Evolutionary conservation across 2,329 filamentous ascomycete species (phyloP).

Genomic region (Cladorrhinum sp.): DNA sequence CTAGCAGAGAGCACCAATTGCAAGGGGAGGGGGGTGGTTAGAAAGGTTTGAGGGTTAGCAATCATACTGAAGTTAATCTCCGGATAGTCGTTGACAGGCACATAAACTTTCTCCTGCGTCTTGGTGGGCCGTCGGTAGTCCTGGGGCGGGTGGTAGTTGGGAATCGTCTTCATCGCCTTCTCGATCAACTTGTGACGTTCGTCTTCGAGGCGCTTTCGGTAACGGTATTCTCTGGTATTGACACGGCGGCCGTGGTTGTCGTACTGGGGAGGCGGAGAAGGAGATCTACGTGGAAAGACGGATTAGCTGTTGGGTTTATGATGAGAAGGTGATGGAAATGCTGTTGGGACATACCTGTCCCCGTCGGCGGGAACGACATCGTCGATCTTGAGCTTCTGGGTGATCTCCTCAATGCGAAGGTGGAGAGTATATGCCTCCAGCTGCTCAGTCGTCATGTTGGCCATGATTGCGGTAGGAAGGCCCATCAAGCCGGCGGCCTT

Average conservation of each 20-base stretch:
- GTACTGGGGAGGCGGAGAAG: conserved; percentile 93
- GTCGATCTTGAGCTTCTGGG: conserved; percentile 97
- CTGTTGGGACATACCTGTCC: conserved; percentile 67
- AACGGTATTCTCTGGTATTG: conserved; percentile 97
- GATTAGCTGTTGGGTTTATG: conserved; percentile 19
- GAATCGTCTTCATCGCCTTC: conserved; percentile 99
- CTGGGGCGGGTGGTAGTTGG: conserved; percentile 97
- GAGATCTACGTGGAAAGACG: conserved; percentile 61
- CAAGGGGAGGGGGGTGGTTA: conserved; percentile 52
- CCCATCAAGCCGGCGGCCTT: conserved; percentile 98
- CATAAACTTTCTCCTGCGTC: conserved; percentile 99
- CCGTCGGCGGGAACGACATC: conserved; percentile 97
- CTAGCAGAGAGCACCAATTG: conserved; percentile 45
- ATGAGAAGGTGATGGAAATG: background rate
- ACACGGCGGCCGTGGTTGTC: conserved; percentile 99
- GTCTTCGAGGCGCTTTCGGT: conserved; percentile 96
- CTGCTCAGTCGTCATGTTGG: conserved; percentile 98
- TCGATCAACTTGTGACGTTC: conserved; percentile 98
- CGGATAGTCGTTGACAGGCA: conserved; percentile 99
- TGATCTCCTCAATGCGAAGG: conserved; percentile 97
- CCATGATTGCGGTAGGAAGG: conserved; percentile 90
- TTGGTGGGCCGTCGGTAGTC: conserved; percentile 98
- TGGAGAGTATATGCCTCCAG: conserved; percentile 95
- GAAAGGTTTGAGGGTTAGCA: conserved; percentile 94
- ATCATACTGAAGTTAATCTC: conserved; percentile 99